Percentiles rank a stretch among this genome's conserved stretches.
These are phyloP conservation scores for Asterella californica DNA, from an alignment of 225 moss, liverwort and hornwort genomes.

Conservation along the genomic window DNA sequence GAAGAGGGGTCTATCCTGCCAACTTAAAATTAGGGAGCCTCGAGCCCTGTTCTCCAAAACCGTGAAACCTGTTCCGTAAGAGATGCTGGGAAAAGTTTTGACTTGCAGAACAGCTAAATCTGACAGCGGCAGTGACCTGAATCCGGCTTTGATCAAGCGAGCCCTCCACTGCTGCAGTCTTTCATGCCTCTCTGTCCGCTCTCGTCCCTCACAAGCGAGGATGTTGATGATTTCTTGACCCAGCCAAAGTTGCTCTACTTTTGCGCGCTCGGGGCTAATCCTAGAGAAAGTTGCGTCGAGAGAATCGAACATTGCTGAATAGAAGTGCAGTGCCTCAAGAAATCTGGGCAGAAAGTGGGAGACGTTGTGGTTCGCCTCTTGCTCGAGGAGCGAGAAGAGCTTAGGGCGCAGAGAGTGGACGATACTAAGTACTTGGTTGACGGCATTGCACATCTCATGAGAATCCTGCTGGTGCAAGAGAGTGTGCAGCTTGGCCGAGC, in stretches of 20 bases:
- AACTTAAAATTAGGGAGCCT: constrained; percentile 27
- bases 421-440: constrained; percentile 45
- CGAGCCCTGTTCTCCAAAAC: constrained; percentile 16
- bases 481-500: constrained; percentile 30
- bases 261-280: constrained; percentile 68
- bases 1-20: constrained; percentile 38
- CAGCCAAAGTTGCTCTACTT: constrained; percentile 71
- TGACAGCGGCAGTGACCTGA: constrained; percentile 47
- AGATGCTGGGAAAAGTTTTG: constrained; percentile 21
- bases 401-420: constrained; percentile 59
- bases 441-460: not conserved
- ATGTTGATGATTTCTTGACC: constrained; percentile 83
- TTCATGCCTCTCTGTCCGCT: constrained; percentile 74
- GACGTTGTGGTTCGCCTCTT: constrained; percentile 66
- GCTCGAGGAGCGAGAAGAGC: constrained; percentile 69
- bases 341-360: constrained; percentile 60
- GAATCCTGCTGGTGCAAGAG: constrained; percentile 42
- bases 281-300: constrained; percentile 64
- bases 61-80: constrained; percentile 25
- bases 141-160: constrained; percentile 66
- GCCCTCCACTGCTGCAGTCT: constrained; percentile 69
- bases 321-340: constrained; percentile 66
- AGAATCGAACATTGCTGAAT: constrained; percentile 68
- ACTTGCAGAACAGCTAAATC: constrained; percentile 17
- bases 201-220: constrained; percentile 66